Conservation (phyloP, 352 stramenopile species). For the Albugo laibachii region DNA sequence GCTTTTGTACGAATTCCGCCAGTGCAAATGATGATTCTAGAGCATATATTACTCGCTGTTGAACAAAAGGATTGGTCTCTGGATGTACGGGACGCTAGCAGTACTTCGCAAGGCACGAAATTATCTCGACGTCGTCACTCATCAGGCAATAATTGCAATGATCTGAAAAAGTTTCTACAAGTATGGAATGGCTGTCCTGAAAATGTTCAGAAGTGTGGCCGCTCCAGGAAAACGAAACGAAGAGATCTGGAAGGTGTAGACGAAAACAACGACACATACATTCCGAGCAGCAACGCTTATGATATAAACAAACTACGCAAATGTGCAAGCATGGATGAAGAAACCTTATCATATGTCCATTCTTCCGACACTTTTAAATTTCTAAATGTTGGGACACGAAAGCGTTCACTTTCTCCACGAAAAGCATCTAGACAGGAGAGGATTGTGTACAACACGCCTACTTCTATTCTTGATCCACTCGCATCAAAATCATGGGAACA, state of each 20-base stretch:
- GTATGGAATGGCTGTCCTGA: constrained; percentile 15
- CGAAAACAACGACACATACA: constrained; percentile 1
- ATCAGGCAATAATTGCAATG: too few species aligned
- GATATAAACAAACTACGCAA: too few species aligned
- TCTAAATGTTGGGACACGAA: too few species aligned
- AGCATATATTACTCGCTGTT: constrained; percentile 33
- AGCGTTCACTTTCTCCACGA: too few species aligned
- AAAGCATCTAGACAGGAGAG: too few species aligned
- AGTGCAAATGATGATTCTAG: constrained; percentile 26
- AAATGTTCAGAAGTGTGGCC: too few species aligned
- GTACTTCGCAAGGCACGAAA: too few species aligned
- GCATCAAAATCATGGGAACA: constrained; percentile 20
- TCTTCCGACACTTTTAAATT: background rate
- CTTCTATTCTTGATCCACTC: background rate
- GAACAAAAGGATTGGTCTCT: constrained; percentile 20
- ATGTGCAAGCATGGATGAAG: too few species aligned
- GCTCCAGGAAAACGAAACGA: constrained; percentile 17
- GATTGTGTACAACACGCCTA: background rate
- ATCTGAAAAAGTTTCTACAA: constrained; percentile 5
- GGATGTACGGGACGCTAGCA: constrained; percentile 12
- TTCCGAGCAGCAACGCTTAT: background rate
- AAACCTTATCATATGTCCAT: background rate
- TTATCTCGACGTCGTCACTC: constrained; percentile 19
- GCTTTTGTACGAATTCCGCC: constrained; percentile 46
- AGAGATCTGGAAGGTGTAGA: constrained; percentile 18